Evolutionary conservation across 2,329 filamentous ascomycete genomes (phyloP), one percentile per base, ranked within the genome.

Genomic region (Aspergillus ibericus): DNA sequence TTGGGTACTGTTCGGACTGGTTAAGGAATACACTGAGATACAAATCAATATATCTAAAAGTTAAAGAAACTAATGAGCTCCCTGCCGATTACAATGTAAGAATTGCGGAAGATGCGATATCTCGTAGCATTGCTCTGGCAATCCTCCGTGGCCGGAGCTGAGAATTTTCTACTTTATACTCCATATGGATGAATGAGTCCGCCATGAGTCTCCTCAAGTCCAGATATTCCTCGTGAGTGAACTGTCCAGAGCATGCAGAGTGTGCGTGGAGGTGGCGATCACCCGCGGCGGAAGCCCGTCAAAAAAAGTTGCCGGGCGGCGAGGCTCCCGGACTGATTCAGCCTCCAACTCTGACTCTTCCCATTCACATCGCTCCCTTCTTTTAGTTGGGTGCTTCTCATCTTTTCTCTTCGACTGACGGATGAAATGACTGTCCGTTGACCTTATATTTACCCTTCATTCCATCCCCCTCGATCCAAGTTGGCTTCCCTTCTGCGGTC

Each of bases 401-500:
- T 42, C n/a, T n/a, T n/a, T n/a, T 42, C 5, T 5, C 10, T 42
- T 15, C 8, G 5, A 15, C 20, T 6, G 29, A 32, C 18, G 9
- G 18, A 27, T 59, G 40, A 40, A 36, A 54, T 56, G 48, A 46
- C 29, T 40, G 51, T 29, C 18, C 32, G 4, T 42, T 53, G 53
- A 20, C 25, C 8, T 48, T 34, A 5, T 6, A 20, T 48, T 32
- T 25, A 35, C 22, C 6, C 20, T 47, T 25, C 20, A 54, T 12
- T 18, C 3, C 29, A 32, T 48, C 50, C 34, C 38, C 6, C 16
- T 44, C 63, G 67, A 68, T 59, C 29, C 73, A 75, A 67, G 58
- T 75, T 76, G 74, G 74, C 73, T 74, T 74, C 68, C 62, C 56
- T 70, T 63, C 63, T 59, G 42, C 61, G 65, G 57, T 61, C 67